phyloP scores from a whole-genome alignment of 2,329 filamentous ascomycete genomes.

The Drechslerella coelobrocha region DNA sequence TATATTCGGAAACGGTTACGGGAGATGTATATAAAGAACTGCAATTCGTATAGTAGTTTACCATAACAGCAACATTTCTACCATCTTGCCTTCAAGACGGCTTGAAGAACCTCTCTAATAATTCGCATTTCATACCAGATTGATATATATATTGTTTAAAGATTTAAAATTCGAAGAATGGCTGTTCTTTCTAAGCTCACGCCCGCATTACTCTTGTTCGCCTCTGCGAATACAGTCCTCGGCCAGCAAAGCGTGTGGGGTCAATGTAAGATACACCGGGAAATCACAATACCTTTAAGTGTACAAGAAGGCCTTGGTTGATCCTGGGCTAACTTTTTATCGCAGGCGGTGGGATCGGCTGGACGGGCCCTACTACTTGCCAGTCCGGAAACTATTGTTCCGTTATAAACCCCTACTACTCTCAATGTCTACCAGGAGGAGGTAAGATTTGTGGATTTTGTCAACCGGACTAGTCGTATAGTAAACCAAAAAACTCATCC shows the following conservation, averaged over 20 bases:
- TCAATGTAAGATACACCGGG: conserved; percentile 4
- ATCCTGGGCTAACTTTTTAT: not conserved
- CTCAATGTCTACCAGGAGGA: conserved; percentile 53
- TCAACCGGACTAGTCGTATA: not conserved
- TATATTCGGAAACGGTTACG: too few relatives aligned
- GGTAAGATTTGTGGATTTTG: conserved; percentile 2
- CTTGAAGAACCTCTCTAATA: too few relatives aligned
- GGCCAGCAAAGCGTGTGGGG: conserved; percentile 9
- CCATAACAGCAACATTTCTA: too few relatives aligned
- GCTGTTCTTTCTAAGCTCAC: conserved; percentile 2
- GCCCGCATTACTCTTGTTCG: not conserved
- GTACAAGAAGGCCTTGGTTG: not conserved
- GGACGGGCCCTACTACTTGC: conserved; percentile 51
- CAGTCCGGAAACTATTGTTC: conserved; percentile 50
- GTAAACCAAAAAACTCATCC: not conserved
- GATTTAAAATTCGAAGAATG: too few relatives aligned
- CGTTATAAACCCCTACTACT: conserved; percentile 51
- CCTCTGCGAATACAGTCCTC: not conserved
- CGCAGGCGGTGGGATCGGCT: conserved; percentile 58
- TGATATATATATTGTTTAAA: too few relatives aligned
- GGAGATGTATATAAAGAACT: too few relatives aligned
- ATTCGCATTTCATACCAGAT: too few relatives aligned
- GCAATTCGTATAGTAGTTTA: too few relatives aligned
- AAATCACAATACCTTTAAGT: not conserved
- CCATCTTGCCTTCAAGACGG: too few relatives aligned